Evolutionary conservation across 805 yeast genomes (phyloP).

Genomic region (Candida chauliodis): DNA sequence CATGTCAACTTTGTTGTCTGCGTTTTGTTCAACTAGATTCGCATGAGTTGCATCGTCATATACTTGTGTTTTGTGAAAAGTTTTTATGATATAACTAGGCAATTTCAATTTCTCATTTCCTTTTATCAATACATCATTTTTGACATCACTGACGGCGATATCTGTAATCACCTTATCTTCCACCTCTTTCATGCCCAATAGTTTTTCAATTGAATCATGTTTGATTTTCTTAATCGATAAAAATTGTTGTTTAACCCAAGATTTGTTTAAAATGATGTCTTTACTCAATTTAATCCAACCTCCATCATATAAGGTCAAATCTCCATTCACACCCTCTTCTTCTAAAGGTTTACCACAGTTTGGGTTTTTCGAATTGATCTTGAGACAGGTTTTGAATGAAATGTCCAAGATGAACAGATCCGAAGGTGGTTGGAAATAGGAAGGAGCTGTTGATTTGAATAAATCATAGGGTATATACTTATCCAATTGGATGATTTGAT

Average conservation of each 20-base stretch:
- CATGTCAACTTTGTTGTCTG: slow-evolving; percentile 9
- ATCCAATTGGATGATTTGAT: slow-evolving; percentile 25
- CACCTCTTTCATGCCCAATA: slow-evolving; percentile 2
- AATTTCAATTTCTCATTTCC: slow-evolving; percentile 32
- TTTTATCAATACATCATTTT: slow-evolving; percentile 27
- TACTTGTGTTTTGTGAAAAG: slow-evolving; percentile 21
- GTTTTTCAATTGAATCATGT: slow-evolving; percentile 16
- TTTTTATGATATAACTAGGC: slow-evolving; percentile 28
- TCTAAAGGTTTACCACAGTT: slow-evolving; percentile 25
- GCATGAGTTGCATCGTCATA: slow-evolving; percentile 27
- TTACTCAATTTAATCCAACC: slow-evolving; percentile 45
- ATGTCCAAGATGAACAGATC: slow-evolving; percentile 40
- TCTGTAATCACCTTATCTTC: slow-evolving; percentile 33
- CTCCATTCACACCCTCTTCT: slow-evolving; percentile 22
- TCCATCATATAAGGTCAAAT: slow-evolving; percentile 13
- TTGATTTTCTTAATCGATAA: slow-evolving; percentile 30
- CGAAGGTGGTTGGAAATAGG: slow-evolving; percentile 40
- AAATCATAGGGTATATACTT: slow-evolving; percentile 26
- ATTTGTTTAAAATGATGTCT: slow-evolving; percentile 43
- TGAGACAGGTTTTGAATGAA: slow-evolving; percentile 29
- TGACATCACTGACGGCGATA: slow-evolving; percentile 34
- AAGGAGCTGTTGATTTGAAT: slow-evolving; percentile 24
- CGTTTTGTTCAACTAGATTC: slow-evolving; percentile 7
- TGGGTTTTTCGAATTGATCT: slow-evolving; percentile 16
- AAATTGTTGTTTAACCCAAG: slow-evolving; percentile 42